Conservation (phyloP, 2,329 filamentous ascomycete species). For the Colletotrichum australisinense region DNA sequence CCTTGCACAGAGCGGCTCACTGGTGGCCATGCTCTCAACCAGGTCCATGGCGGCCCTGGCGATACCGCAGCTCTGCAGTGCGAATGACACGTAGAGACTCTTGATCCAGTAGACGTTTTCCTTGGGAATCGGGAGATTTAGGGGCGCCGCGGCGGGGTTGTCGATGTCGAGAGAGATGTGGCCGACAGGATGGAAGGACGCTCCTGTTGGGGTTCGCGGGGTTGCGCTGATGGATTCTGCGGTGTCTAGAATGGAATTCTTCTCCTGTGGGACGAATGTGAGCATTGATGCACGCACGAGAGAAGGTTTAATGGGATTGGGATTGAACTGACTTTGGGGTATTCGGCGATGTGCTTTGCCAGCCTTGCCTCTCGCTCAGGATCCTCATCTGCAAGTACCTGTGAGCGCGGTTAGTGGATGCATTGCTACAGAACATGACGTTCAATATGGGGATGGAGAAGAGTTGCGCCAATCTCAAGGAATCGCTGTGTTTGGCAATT, state of each 20-base stretch:
- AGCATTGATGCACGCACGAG: not conserved
- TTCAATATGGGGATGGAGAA: not conserved
- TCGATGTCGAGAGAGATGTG: conserved; percentile 44
- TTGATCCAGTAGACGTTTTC: conserved; percentile 45
- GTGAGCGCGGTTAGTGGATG: not conserved
- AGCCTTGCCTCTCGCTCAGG: conserved; percentile 33
- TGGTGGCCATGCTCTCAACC: conserved; percentile 41
- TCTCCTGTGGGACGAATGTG: conserved; percentile 30
- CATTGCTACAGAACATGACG: not conserved
- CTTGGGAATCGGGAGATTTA: conserved; percentile 37
- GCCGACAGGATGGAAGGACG: conserved; percentile 43
- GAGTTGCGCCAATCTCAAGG: too few relatives aligned
- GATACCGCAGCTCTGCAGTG: conserved; percentile 41
- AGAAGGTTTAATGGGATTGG: too few relatives aligned
- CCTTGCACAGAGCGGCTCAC: conserved; percentile 40
- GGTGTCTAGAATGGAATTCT: conserved; percentile 34
- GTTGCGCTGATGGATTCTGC: conserved; percentile 21
- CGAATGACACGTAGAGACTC: conserved; percentile 41
- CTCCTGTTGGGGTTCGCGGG: conserved; percentile 13
- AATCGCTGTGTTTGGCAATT: too few relatives aligned
- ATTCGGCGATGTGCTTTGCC: conserved; percentile 38
- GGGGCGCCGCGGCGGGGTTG: conserved; percentile 7
- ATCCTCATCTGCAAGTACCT: conserved; percentile 35
- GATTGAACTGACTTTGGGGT: conserved; percentile 33
- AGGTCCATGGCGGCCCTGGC: conserved; percentile 45